Percentiles rank a stretch among this genome's conserved stretches.
Evolutionary conservation across 768 basidiomycete genomes (phyloP).

Genomic region (Scleroderma bovista): DNA sequence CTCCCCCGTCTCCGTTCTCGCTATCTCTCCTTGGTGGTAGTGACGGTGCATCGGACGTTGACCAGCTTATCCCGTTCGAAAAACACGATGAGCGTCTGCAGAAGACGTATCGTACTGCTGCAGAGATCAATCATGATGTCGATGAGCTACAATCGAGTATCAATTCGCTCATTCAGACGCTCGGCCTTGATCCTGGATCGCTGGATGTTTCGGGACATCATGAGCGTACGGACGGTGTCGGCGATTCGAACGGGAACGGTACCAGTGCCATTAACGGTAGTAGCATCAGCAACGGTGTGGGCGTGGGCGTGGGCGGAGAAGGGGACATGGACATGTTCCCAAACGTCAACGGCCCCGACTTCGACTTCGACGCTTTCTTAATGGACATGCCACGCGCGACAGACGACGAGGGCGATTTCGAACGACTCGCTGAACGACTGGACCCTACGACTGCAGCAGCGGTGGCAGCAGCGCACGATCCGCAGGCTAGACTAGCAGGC

Average conservation of each 20-base stretch:
- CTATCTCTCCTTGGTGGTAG: conserved; percentile 20
- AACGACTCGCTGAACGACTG: conserved; percentile 30
- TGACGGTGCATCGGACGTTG: conserved; percentile 21
- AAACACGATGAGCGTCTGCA: conserved; percentile 42
- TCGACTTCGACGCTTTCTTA: conserved; percentile 38
- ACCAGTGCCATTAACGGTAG: not conserved
- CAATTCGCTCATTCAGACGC: conserved; percentile 62
- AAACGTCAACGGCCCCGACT: conserved; percentile 13
- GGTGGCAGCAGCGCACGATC: conserved; percentile 25
- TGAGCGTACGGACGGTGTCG: conserved; percentile 5
- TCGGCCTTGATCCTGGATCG: conserved; percentile 55
- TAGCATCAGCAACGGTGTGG: not conserved
- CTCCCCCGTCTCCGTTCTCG: conserved; percentile 15
- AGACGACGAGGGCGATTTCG: conserved; percentile 25
- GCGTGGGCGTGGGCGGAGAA: not conserved
- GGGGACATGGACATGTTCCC: conserved; percentile 18
- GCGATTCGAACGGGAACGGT: not conserved
- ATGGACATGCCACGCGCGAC: conserved; percentile 32
- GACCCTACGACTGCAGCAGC: conserved; percentile 30
- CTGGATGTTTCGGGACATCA: conserved; percentile 9
- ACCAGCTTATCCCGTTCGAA: conserved; percentile 28
- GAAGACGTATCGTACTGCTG: conserved; percentile 51
- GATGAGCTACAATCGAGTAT: conserved; percentile 64
- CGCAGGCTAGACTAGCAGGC: conserved; percentile 22
- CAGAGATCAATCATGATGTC: conserved; percentile 69